Conservation (phyloP, 805 yeast species). For the Ogataea corticis region DNA sequence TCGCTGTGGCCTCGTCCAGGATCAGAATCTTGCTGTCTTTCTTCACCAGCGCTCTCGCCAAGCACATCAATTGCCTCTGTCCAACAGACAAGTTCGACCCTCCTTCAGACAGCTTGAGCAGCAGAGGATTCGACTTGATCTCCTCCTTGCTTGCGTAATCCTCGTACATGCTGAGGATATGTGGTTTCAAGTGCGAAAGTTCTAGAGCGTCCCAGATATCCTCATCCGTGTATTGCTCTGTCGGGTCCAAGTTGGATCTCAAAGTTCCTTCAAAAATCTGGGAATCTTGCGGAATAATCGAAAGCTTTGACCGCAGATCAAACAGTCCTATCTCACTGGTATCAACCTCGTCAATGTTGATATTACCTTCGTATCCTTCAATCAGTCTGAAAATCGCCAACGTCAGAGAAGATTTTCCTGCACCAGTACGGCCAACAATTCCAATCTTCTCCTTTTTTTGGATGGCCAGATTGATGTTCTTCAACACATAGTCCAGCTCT, state of each 20-base stretch:
- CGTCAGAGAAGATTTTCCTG: constrained; percentile 88
- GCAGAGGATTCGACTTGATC: constrained; percentile 31
- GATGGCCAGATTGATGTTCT: constrained; percentile 61
- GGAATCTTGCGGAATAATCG: constrained; percentile 93
- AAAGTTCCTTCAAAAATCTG: constrained; percentile 88
- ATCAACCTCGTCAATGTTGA: constrained; percentile 68
- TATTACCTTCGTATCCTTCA: constrained; percentile 64
- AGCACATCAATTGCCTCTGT: constrained; percentile 82
- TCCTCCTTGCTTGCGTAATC: constrained; percentile 44
- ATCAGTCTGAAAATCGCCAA: constrained; percentile 82
- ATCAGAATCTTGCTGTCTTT: constrained; percentile 59
- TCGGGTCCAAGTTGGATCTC: constrained; percentile 86
- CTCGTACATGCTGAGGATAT: constrained; percentile 53
- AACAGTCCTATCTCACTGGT: constrained; percentile 69
- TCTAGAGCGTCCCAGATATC: constrained; percentile 81
- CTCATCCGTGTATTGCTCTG: constrained; percentile 64
- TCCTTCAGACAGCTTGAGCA: constrained; percentile 33
- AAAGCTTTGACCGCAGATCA: constrained; percentile 74
- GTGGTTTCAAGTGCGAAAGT: constrained; percentile 73
- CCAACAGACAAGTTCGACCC: constrained; percentile 81
- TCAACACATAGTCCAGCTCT: constrained; percentile 77
- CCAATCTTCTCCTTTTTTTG: constrained; percentile 84
- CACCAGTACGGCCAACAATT: constrained; percentile 96
- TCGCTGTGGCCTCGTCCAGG: constrained; percentile 86
- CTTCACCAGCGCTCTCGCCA: constrained; percentile 74